Percentiles rank a stretch among this genome's conserved stretches.
Evolutionary conservation across 106 monocot species (phyloP).

Genomic region (Phalaenopsis equestris): DNA sequence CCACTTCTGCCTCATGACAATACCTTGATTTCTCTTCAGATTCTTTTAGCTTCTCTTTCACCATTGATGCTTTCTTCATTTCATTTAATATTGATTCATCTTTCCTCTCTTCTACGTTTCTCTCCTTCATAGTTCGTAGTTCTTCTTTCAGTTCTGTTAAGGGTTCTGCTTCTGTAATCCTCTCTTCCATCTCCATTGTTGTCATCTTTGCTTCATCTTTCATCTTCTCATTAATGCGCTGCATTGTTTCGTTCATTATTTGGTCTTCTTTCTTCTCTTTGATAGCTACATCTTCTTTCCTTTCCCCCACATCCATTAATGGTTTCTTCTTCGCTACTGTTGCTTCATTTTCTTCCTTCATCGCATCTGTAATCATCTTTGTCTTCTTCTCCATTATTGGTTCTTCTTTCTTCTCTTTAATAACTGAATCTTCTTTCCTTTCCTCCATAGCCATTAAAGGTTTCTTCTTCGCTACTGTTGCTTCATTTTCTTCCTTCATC

Average conservation of each 20-base stretch:
- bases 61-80: neutral
- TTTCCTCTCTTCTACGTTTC: neutral
- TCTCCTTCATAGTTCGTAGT: neutral
- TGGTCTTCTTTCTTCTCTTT: neutral
- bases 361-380: neutral
- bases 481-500: neutral
- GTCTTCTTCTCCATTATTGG: neutral
- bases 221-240: neutral
- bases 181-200: neutral
- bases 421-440: neutral
- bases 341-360: neutral
- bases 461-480: neutral
- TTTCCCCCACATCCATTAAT: neutral
- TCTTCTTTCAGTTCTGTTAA: neutral
- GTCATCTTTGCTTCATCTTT: neutral
- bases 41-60: neutral
- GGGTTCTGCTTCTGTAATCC: neutral
- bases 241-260: neutral
- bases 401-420: conserved; percentile 4
- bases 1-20: neutral
- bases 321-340: neutral
- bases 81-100: too few species aligned
- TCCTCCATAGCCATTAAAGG: neutral
- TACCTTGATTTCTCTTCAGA: neutral
- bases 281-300: neutral